phyloP scores from a whole-genome alignment of 345 rosid genomes.

The Pugionium cornutum region DNA sequence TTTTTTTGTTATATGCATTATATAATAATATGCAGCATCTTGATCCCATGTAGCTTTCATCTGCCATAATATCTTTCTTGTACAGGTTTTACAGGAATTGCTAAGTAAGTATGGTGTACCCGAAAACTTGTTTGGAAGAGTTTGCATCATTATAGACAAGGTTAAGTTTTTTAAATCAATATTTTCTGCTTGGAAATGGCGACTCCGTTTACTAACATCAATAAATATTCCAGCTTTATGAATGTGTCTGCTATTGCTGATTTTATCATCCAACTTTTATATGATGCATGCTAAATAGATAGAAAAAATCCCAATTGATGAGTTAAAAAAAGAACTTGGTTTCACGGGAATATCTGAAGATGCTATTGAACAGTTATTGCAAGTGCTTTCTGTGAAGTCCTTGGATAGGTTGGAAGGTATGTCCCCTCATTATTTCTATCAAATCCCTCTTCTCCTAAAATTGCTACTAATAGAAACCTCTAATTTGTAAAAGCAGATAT shows the following conservation, averaged over 20 bases:
- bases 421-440: background rate
- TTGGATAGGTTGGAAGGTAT: slow-evolving; percentile 78
- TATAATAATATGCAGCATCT: background rate
- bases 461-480: background rate
- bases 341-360: slow-evolving; percentile 65
- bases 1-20: no score
- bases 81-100: slow-evolving; percentile 86
- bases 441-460: slow-evolving; percentile 1
- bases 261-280: slow-evolving; percentile 2
- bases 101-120: slow-evolving; percentile 67
- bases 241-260: slow-evolving; percentile 1
- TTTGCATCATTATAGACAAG: slow-evolving; percentile 90
- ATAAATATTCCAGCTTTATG: background rate
- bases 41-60: slow-evolving; percentile 2
- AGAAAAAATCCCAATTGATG: slow-evolving; percentile 75
- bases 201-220: slow-evolving; percentile 5
- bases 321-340: slow-evolving; percentile 69
- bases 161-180: slow-evolving; percentile 46
- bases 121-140: slow-evolving; percentile 72
- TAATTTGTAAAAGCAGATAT: slow-evolving; percentile 47
- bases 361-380: slow-evolving; percentile 67
- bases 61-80: slow-evolving; percentile 18
- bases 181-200: slow-evolving; percentile 15
- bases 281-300: slow-evolving; percentile 47
- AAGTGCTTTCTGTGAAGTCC: slow-evolving; percentile 76